These are phyloP conservation scores for Reutealis trisperma DNA, from an alignment of 345 rosid genomes.

Conservation along the genomic window DNA sequence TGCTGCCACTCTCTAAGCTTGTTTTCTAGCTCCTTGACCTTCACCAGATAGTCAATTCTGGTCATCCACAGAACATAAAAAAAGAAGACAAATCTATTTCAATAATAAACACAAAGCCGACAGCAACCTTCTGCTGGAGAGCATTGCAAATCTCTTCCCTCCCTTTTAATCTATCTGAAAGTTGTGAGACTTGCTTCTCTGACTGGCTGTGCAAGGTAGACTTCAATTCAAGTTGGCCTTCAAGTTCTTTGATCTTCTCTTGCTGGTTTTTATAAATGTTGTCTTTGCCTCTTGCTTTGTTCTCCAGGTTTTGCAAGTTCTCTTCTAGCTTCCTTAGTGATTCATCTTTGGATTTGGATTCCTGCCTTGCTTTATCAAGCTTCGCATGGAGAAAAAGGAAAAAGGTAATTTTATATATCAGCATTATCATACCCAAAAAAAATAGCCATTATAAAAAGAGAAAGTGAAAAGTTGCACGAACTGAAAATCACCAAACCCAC, in stretches of 20 bases:
- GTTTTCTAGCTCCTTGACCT: conserved; percentile 76
- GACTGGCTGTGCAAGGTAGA: conserved; percentile 47
- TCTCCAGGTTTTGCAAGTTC: conserved; percentile 65
- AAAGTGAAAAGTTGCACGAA: neutral
- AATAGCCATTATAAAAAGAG: neutral
- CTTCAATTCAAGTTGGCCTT: conserved; percentile 63
- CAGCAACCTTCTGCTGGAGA: conserved; percentile 72
- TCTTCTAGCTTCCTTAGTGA: conserved; percentile 75
- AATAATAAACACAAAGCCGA: neutral
- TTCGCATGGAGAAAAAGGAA: conserved; percentile 24
- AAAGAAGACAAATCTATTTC: neutral
- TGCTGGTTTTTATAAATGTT: conserved; percentile 53
- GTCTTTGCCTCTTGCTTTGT: conserved; percentile 69
- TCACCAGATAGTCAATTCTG: conserved; percentile 16
- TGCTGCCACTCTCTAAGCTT: conserved; percentile 65
- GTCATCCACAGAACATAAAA: conserved; percentile 22
- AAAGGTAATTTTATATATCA: conserved; percentile 8
- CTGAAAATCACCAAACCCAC: conserved; percentile 39
- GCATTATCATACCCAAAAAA: neutral
- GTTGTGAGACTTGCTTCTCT: conserved; percentile 62
- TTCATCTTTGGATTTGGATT: conserved; percentile 78
- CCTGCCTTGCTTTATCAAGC: conserved; percentile 88
- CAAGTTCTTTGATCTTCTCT: conserved; percentile 87
- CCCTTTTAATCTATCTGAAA: conserved; percentile 63
- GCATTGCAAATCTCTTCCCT: conserved; percentile 65